phyloP scores from a whole-genome alignment of 2,329 filamentous ascomycete species.

The Diaporthe nobilis region DNA sequence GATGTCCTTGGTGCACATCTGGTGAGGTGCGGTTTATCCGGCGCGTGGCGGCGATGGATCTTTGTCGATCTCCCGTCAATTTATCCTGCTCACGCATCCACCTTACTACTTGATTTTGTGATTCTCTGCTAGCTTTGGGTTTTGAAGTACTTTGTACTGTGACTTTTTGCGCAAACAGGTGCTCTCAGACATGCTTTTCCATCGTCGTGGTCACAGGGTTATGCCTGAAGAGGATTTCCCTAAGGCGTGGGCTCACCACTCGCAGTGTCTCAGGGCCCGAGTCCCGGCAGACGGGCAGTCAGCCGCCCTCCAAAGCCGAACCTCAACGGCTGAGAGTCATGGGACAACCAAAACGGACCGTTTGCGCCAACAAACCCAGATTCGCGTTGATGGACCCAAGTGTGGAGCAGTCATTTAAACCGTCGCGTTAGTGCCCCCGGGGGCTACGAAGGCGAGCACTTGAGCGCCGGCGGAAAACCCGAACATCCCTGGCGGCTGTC shows the following conservation, averaged over 20 bases:
- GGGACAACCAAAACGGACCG: background rate
- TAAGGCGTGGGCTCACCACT: background rate
- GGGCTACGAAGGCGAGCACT: no score
- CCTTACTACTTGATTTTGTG: background rate
- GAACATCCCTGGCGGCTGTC: background rate
- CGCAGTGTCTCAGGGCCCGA: background rate
- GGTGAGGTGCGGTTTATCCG: conserved; percentile 5
- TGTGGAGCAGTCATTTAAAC: conserved; percentile 11
- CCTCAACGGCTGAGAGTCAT: background rate
- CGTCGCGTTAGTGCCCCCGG: background rate
- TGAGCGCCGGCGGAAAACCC: background rate
- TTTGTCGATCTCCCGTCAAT: background rate
- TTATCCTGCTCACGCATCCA: background rate
- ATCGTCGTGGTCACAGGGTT: background rate
- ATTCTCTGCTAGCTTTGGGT: background rate
- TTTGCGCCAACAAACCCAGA: background rate
- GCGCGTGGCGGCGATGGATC: background rate
- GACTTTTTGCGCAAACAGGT: background rate
- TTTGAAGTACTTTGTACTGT: background rate
- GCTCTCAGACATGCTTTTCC: background rate
- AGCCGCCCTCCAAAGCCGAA: background rate
- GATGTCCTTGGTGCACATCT: background rate
- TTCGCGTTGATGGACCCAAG: conserved; percentile 1
- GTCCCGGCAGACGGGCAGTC: background rate
- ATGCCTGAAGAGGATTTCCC: background rate